Conservation (phyloP, 163 green algal genomes). For the Scenedesmus sp. region DNA sequence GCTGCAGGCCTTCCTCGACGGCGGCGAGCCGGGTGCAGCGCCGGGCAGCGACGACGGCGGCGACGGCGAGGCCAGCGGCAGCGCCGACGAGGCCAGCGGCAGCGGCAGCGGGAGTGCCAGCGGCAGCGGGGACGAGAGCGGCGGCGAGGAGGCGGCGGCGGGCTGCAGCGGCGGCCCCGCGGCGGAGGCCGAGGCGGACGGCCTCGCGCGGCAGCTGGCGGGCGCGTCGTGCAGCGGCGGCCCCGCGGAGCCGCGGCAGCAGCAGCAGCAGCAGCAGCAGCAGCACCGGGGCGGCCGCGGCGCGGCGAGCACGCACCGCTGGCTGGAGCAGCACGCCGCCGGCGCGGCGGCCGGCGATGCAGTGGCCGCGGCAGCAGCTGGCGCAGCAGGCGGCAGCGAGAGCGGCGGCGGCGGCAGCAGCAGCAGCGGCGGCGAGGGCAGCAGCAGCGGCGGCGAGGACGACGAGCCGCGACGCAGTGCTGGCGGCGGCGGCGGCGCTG, state of each 20-base stretch:
- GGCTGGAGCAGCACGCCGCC: conserved; percentile 36
- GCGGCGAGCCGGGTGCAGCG: conserved; percentile 31
- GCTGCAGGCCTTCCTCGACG: conserved; percentile 59
- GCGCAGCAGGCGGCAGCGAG: conserved; percentile 6
- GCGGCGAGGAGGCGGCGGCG: not conserved
- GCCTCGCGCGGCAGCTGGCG: not conserved
- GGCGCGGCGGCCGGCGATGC: not conserved
- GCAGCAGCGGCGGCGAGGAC: not conserved
- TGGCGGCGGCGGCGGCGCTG: too few relatives aligned
- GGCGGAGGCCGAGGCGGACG: not conserved
- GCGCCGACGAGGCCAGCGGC: not conserved
- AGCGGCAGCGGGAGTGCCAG: conserved; percentile 3
- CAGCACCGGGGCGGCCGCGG: not conserved
- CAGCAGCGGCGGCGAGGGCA: not conserved
- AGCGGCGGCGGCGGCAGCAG: conserved; percentile 2
- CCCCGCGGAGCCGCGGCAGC: conserved; percentile 8
- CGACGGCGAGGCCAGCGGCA: not conserved
- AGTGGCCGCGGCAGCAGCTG: not conserved
- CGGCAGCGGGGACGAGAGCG: not conserved
- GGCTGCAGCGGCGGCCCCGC: not conserved
- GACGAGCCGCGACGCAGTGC: too few relatives aligned
- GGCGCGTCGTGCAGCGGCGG: not conserved
- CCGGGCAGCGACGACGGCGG: not conserved
- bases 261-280: conserved; percentile 1
- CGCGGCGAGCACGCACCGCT: conserved; percentile 5